These are phyloP conservation scores for Acanthamoeba healyi DNA, from an alignment of 208 protist genomes.

Conservation along the genomic window DNA sequence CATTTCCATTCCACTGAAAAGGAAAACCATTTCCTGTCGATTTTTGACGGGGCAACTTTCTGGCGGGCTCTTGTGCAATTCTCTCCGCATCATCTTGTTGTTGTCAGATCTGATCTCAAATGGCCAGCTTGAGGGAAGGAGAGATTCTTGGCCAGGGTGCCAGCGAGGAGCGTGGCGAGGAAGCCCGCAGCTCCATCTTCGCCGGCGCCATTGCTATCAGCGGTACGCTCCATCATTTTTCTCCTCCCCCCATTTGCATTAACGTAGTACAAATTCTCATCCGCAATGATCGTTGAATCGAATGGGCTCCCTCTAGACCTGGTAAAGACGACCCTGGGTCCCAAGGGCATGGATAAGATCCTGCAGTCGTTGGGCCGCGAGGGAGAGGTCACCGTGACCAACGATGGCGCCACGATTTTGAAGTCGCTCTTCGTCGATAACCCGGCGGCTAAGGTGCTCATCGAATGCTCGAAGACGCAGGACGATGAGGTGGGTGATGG, in stretches of 20 bases:
- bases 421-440: constrained; percentile 99
- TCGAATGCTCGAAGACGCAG: constrained; percentile 99
- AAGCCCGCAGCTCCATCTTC: constrained; percentile 93
- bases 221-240: constrained; percentile 88
- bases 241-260: neutral
- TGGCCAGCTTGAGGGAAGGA: neutral
- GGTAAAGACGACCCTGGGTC: constrained; percentile 99
- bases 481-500: constrained; percentile 99
- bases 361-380: constrained; percentile 88
- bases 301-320: too few species aligned
- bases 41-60: too few species aligned
- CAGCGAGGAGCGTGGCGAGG: constrained; percentile 95
- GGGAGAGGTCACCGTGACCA: constrained; percentile 96
- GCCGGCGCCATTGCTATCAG: constrained; percentile 96
- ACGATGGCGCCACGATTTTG: constrained; percentile 99
- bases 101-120: neutral
- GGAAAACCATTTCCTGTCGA: neutral
- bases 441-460: constrained; percentile 98
- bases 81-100: neutral
- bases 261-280: neutral
- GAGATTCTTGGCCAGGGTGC: constrained; percentile 85
- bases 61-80: too few species aligned
- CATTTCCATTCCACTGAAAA: too few species aligned
- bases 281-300: too few species aligned
- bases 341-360: constrained; percentile 99